A percentile compares a stretch with the other conserved stretches of the same genome.
These are phyloP conservation scores for Escallonia rubra DNA, from an alignment of 129 eudicot genomes.

Conservation along the genomic window DNA sequence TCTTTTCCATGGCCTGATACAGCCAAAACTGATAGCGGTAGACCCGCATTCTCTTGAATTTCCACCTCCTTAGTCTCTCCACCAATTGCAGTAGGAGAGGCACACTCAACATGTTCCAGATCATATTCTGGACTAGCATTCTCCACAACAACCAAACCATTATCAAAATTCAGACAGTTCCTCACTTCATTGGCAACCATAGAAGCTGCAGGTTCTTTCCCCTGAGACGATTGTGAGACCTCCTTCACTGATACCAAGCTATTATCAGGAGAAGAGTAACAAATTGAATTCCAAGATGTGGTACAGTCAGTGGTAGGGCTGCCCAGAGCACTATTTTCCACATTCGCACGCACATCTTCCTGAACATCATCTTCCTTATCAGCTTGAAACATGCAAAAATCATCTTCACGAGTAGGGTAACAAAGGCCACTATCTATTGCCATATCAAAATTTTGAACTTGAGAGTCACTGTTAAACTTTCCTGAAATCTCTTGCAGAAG, in stretches of 20 bases:
- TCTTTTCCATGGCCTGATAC: slow-evolving; percentile 7
- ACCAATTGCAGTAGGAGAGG: slow-evolving; percentile 11
- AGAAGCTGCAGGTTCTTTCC: slow-evolving; percentile 18
- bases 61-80: slow-evolving; percentile 22
- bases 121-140: slow-evolving; percentile 8
- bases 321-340: slow-evolving; percentile 12
- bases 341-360: slow-evolving; percentile 6
- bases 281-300: slow-evolving; percentile 18
- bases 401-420: slow-evolving; percentile 4
- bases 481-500: slow-evolving; percentile 17
- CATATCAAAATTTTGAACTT: slow-evolving; percentile 26
- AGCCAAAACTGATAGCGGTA: slow-evolving; percentile 7
- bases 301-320: slow-evolving; percentile 1
- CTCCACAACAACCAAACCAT: neutral
- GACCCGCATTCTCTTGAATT: slow-evolving; percentile 11
- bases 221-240: slow-evolving; percentile 10
- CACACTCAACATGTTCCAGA: slow-evolving; percentile 21
- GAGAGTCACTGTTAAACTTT: slow-evolving; percentile 7
- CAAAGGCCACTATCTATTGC: neutral
- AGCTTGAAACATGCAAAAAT: slow-evolving; percentile 15
- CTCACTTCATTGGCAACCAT: slow-evolving; percentile 17
- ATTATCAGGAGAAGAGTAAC: slow-evolving; percentile 11
- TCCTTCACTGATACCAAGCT: slow-evolving; percentile 14
- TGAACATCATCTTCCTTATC: neutral
- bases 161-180: slow-evolving; percentile 15